phyloP scores from a whole-genome alignment of 306 rosid species.

The Prunus campanulata region DNA sequence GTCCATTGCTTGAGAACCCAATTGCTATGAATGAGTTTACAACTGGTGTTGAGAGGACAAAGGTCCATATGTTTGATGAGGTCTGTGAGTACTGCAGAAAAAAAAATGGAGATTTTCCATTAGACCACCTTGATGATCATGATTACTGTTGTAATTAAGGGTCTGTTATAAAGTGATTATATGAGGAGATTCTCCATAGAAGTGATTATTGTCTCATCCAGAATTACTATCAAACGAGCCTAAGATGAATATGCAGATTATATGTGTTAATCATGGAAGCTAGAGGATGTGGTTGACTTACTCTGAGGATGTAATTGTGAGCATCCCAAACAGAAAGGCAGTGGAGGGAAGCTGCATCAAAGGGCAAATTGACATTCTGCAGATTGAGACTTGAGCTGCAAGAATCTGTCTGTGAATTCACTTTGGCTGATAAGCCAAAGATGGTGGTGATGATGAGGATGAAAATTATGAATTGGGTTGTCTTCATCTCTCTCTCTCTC shows the following conservation, averaged over 20 bases:
- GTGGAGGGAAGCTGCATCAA: constrained; percentile 52
- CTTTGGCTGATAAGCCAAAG: constrained; percentile 33
- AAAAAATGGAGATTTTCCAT: neutral
- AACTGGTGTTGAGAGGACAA: constrained; percentile 61
- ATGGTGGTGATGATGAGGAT: constrained; percentile 29
- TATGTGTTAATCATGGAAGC: neutral
- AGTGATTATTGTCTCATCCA: too few species aligned
- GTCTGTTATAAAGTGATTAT: too few species aligned
- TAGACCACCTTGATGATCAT: neutral
- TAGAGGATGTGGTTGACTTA: constrained; percentile 36
- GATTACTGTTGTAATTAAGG: neutral
- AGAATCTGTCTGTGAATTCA: constrained; percentile 50
- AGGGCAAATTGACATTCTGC: constrained; percentile 33
- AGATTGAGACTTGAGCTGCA: constrained; percentile 53
- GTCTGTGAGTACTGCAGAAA: constrained; percentile 51
- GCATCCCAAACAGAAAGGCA: constrained; percentile 65
- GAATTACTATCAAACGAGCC: too few species aligned
- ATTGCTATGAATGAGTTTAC: constrained; percentile 54
- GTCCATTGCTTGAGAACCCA: constrained; percentile 67
- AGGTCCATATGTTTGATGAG: constrained; percentile 55
- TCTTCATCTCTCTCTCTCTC: constrained; percentile 33
- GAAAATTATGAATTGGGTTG: constrained; percentile 12
- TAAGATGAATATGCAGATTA: neutral
- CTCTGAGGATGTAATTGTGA: constrained; percentile 62
- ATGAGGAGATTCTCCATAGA: neutral